Base-by-base conservation (phyloP, 306 rosid genomes). In the Dalbergia oliveri region DNA sequence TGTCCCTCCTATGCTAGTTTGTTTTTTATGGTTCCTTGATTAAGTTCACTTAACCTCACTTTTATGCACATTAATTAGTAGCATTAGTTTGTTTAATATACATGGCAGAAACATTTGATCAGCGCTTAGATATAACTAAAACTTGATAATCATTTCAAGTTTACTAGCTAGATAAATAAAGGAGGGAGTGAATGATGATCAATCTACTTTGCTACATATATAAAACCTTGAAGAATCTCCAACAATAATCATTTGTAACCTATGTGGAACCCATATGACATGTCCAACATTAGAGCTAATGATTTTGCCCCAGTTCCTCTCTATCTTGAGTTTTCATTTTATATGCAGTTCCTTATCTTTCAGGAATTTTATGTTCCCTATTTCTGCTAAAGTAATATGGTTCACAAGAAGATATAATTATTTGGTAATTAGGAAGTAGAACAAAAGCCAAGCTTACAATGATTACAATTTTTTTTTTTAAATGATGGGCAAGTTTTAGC, bases 1-100 rank as follows among this genome's bases (percentile, higher is more conserved):
- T 91, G 90, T 87, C 89, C 89, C 68, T 82, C 81, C 37, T 73
- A 12, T 7, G 6, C 63, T 70, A 5, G 4, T 72, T 66, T 77
- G 37, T 47, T 26, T 53, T 16, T 50, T 76, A 44, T 18, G 45
- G 11, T 61, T 37, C 77, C 80, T 70, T 64, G 35, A 77, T 67
- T 79, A 47, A n/a, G 14, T 19, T 76, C 73, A 47, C 76, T 73
- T 34, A 68, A 61, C 41, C 43, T 45, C 43, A 15, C 49, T 57
- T 44, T 44, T 31, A 49, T 58, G 12, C 67, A 76, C 43, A 70
- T 77, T 83, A 26, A 56, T 84, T 84, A 41, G 43, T 18, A 71
- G 6, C 26, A 37, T 75, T 56, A 45, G 4, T 35, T 14, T 78
- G 31, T 39, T 61, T 59, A 67, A 78, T 37, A 23, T 63, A 18